Base-by-base conservation (phyloP, 2,329 filamentous ascomycete genomes). In the Fusarium vanettenii region DNA sequence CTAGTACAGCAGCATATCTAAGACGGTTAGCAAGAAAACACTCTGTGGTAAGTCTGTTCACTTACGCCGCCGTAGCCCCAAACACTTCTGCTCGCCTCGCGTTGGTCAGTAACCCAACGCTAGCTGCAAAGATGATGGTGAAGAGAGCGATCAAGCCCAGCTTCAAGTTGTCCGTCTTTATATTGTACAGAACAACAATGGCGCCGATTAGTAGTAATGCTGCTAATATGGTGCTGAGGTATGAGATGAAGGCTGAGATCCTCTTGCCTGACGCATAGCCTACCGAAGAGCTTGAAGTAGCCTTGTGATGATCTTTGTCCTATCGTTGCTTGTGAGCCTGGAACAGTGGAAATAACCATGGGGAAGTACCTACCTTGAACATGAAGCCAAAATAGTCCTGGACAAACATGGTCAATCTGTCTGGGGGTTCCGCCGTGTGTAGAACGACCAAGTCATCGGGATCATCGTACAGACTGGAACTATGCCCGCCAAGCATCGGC, bases 131-230 rank as follows among this genome's bases (percentile, higher is more conserved):
- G 3, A 69, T n/a, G 1, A 60, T 48, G 5, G 62, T 69, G 35
- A 71, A 69, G 7, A 71, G 50, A 20, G 41, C 66, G 1, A 69
- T 69, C 14, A 71, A 31, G 20, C 66, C 69, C 5, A 71, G 41
- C 13, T 66, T 69, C 6, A 64, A 27, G 14, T 56, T 37, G n/a
- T 71, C 29, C 4, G 66, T 66, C 3, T 43, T 25, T 8, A 33
- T 39, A 14, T 69, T 71, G 9, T 71, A 71, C 3, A 71, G 33
- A 5, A 69, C 62, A 14, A 69, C 11, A 27, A 69, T 71, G 5
- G 66, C 69, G 7, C 69, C 66, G 5, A 69, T 60, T 4, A 71
- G 25, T 1, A 71, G 50, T 18, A 71, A 9, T 2, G 66, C 69
- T 22, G 69, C 66, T 9, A 69, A 5, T 3, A 71, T 22, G 16